A percentile compares a stretch with the other conserved stretches of the same genome.
Conservation (phyloP, 768 basidiomycete genomes). For the Pleurotus eryngii region DNA sequence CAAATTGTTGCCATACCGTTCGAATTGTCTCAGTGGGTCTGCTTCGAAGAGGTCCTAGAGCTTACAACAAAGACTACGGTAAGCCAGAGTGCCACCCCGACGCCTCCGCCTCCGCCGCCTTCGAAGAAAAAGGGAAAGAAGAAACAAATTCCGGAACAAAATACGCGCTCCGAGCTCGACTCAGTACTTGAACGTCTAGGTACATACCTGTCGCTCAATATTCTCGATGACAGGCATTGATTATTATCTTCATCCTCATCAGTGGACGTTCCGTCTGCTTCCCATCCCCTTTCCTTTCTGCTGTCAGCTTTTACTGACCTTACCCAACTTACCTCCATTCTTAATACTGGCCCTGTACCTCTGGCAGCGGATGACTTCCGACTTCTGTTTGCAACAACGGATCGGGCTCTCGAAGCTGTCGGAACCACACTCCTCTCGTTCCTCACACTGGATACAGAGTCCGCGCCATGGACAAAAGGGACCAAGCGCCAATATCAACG, state of each 20-base stretch:
- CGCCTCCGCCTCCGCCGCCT: background rate
- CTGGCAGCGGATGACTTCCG: conserved; percentile 15
- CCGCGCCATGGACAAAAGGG: background rate
- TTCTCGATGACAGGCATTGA: too few relatives aligned
- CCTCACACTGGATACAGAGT: background rate
- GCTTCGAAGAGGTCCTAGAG: conserved; percentile 12
- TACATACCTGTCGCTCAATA: too few relatives aligned
- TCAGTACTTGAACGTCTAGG: too few relatives aligned
- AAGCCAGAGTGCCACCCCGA: conserved; percentile 11
- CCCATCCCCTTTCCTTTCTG: conserved; percentile 7
- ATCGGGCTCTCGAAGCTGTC: conserved; percentile 27
- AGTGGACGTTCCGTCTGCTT: background rate
- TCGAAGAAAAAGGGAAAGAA: conserved; percentile 17
- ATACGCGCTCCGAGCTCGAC: too few relatives aligned
- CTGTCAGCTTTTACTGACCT: conserved; percentile 28
- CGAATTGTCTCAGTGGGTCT: background rate
- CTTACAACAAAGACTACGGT: conserved; percentile 5
- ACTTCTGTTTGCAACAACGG: conserved; percentile 25
- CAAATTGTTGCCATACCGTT: conserved; percentile 7
- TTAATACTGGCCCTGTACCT: conserved; percentile 9
- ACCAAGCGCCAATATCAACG: background rate
- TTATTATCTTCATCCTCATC: too few relatives aligned
- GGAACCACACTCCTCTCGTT: conserved; percentile 4
- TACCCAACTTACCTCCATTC: conserved; percentile 22
- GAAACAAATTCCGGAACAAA: conserved; percentile 9